Percentiles rank a stretch among this genome's conserved stretches.
These are phyloP conservation scores for Fusarium tanahbumbuense DNA, from an alignment of 2,329 filamentous ascomycete species.

Conservation along the genomic window DNA sequence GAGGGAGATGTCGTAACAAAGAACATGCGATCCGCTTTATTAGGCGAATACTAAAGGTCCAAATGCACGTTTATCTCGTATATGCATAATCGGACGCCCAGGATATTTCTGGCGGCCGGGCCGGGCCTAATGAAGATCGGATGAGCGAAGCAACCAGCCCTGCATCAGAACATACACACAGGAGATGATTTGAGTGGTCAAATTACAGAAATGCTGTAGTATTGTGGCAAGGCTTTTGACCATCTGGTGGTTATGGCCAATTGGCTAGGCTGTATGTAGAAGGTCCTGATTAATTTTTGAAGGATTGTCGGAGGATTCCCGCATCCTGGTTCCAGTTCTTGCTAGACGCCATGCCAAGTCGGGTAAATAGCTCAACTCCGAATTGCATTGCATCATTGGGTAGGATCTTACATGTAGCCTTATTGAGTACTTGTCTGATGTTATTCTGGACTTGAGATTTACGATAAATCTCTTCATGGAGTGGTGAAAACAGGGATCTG, in stretches of 20 bases:
- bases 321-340: neutral
- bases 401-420: neutral
- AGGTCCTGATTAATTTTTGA: neutral
- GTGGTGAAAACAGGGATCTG: neutral
- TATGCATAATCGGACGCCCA: neutral
- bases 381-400: neutral
- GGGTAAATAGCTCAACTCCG: neutral
- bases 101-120: neutral
- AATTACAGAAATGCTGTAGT: neutral
- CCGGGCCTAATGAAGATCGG: neutral
- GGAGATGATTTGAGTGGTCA: neutral
- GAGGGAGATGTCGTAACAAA: fast-evolving
- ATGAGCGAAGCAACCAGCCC: neutral
- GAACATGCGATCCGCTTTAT: neutral
- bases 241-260: neutral
- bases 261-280: neutral
- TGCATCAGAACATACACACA: neutral
- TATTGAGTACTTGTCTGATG: neutral
- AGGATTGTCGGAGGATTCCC: neutral
- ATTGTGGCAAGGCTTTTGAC: neutral
- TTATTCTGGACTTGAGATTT: too few species aligned
- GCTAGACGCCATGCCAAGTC: neutral
- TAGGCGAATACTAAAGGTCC: neutral
- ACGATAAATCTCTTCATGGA: neutral
- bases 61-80: neutral